phyloP scores from a whole-genome alignment of 2,329 filamentous ascomycete genomes.

The Chrysoporthe austroafricana region DNA sequence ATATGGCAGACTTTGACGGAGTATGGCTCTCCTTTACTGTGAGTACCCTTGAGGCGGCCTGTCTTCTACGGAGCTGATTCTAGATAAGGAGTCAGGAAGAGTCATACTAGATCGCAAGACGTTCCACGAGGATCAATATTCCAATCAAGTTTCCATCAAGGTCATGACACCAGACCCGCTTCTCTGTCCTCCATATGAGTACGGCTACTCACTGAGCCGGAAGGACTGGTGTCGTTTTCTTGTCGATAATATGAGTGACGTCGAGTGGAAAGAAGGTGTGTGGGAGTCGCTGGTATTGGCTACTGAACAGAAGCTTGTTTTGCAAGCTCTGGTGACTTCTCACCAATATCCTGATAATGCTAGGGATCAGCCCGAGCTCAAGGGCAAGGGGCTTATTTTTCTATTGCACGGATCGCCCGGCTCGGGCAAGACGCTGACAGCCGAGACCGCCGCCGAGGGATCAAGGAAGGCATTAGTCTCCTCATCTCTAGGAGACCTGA shows the following conservation, averaged over 20 bases:
- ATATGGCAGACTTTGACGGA: background rate
- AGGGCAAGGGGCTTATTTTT: slow-evolving; percentile 39
- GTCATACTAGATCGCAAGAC: background rate
- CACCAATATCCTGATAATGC: slow-evolving; percentile 25
- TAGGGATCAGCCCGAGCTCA: slow-evolving; percentile 38
- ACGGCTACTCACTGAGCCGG: slow-evolving; percentile 8
- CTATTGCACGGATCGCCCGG: slow-evolving; percentile 39
- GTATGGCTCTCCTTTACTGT: background rate
- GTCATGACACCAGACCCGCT: background rate
- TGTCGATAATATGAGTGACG: slow-evolving; percentile 18
- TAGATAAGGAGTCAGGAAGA: background rate
- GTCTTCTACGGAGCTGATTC: background rate
- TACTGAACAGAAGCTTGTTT: slow-evolving; percentile 30
- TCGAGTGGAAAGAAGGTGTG: slow-evolving; percentile 25
- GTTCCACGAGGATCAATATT: background rate
- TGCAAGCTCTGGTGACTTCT: slow-evolving; percentile 32
- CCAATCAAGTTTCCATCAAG: background rate
- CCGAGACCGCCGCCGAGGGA: slow-evolving; percentile 39
- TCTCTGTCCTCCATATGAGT: background rate
- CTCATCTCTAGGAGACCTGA: background rate
- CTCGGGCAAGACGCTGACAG: slow-evolving; percentile 40
- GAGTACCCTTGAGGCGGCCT: background rate
- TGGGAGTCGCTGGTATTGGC: slow-evolving; percentile 23
- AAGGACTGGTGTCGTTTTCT: slow-evolving; percentile 20
- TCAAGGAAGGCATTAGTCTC: background rate